Evolutionary conservation across 495 filamentous ascomycete species (phyloP).

Genomic region (Thermothielavioides terrestris): DNA sequence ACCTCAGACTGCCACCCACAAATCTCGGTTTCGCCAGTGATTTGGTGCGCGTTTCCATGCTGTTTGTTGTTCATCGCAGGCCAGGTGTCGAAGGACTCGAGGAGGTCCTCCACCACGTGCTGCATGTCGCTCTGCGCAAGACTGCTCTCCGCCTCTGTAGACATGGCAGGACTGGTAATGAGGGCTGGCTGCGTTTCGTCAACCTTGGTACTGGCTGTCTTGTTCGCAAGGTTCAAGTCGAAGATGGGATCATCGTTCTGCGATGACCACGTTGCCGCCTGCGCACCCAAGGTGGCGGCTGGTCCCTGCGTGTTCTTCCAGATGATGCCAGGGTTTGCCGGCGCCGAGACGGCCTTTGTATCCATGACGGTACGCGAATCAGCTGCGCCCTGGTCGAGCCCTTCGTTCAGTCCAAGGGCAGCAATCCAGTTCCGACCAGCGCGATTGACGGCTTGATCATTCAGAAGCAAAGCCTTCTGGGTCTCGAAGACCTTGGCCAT

Average conservation of each 20-base stretch:
- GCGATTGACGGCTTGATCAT: background rate
- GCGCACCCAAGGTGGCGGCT: background rate
- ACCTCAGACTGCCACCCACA: too few species aligned
- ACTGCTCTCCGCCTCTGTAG: background rate
- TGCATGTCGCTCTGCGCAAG: background rate
- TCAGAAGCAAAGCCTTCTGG: background rate
- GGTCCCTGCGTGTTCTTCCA: background rate
- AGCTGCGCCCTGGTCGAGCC: background rate
- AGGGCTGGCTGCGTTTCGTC: too few species aligned
- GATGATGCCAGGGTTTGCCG: background rate
- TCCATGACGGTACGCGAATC: background rate
- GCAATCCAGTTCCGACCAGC: conserved; percentile 4
- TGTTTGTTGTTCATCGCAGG: background rate
- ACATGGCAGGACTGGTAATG: too few species aligned
- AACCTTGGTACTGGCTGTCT: too few species aligned
- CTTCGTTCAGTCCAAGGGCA: background rate
- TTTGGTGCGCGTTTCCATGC: too few species aligned
- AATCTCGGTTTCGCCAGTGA: too few species aligned
- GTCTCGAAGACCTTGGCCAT: conserved; percentile 4
- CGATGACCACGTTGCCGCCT: background rate
- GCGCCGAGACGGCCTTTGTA: background rate
- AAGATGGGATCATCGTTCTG: too few species aligned
- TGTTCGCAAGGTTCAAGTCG: too few species aligned
- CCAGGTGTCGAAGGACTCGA: background rate
- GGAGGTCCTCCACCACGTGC: background rate